Base-by-base conservation (phyloP, 179 eudicot species). In the Heliamphora pulchella region DNA sequence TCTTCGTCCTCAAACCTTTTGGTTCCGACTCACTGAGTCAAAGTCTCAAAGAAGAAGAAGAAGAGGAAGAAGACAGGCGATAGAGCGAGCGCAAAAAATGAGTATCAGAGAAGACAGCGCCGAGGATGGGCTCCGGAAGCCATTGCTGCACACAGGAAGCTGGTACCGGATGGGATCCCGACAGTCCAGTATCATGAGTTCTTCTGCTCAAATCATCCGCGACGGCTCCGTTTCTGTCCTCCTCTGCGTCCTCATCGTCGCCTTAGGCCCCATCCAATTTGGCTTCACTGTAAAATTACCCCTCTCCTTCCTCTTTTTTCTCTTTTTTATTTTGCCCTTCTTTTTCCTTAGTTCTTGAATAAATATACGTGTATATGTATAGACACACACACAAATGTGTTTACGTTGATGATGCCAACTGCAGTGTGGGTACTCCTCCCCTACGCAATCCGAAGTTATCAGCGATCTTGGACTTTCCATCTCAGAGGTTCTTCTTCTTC, bases 191-290 rank as follows among this genome's bases (percentile, higher is more conserved):
- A 82, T 92, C 13, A 79, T 91, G 61, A 87, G 86, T 7, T 92
- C 98, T 7, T 79, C 93, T 15, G 83, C 87, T 10, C 84, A 85
- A 58, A 73, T 91, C n/a, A 11, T 86, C 69, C 84, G 89, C 80
- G 92, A 68, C 85, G 87, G 84, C 44, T 86, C 94, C 14, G 77
- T 92, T 48, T 94, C 97, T 14, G 89, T 93, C 55, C 87, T 87
- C 76, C 82, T 91, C 68, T 93, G 96, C 81, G 97, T 93, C 77
- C 84, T 85, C 75, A 81, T 93, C 78, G 90, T 91, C 41, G 94
- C 98, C 8, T 87, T 94, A 8, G 98, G 98, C 22, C 97, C 96
- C 5, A 86, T 94, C 46, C 98, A 94, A 80, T 94, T 91, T 57
- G 97, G 96, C 14, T 90, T 87, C 88, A 90, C 93, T 63, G 98